These are phyloP conservation scores for Coprinellus micaceus DNA, from an alignment of 768 basidiomycete species.

Conservation along the genomic window DNA sequence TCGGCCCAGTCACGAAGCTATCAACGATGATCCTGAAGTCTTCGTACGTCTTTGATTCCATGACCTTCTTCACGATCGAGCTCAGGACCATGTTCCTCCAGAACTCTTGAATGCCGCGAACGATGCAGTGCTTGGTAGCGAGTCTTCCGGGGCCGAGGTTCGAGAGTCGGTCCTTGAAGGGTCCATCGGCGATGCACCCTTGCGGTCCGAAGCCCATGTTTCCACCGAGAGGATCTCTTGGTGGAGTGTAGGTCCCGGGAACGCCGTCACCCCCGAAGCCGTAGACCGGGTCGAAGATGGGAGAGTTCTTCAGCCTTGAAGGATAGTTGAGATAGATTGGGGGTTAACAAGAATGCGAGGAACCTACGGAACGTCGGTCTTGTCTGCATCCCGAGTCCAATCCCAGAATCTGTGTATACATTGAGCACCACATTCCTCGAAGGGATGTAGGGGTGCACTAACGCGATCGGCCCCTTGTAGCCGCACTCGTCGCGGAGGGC, in stretches of 20 bases:
- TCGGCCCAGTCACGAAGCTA: not conserved
- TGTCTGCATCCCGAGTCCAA: conserved; percentile 10
- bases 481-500: conserved; percentile 9
- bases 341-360: not conserved
- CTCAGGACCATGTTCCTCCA: not conserved
- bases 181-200: conserved; percentile 6
- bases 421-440: not conserved
- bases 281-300: conserved; percentile 6
- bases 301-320: conserved; percentile 2
- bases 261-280: conserved; percentile 11
- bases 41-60: conserved; percentile 6
- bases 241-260: conserved; percentile 6
- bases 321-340: not conserved
- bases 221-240: not conserved
- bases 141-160: conserved; percentile 8
- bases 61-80: not conserved
- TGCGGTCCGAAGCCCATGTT: not conserved
- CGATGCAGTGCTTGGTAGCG: conserved; percentile 7
- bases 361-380: not conserved
- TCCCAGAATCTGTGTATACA: conserved; percentile 7
- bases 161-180: conserved; percentile 4
- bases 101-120: conserved; percentile 3
- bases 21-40: conserved; percentile 3
- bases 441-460: not conserved
- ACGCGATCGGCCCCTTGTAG: conserved; percentile 10